A percentile compares a stretch with the other conserved stretches of the same genome.
Conservation (phyloP, 805 yeast species). For the Lachancea sp. region DNA sequence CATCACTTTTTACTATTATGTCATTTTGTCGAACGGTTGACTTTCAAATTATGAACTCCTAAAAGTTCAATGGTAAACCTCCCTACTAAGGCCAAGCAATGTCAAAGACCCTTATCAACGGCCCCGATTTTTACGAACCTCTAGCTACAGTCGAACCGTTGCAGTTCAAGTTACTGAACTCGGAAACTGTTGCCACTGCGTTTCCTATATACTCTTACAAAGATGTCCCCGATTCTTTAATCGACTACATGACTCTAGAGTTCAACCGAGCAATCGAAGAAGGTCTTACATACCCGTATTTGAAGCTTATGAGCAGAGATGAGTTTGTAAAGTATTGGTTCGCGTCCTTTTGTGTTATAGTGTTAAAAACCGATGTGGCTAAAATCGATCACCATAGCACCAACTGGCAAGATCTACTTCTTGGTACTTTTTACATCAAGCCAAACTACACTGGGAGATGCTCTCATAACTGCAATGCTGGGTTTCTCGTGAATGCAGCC, state of each 20-base stretch:
- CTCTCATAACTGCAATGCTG: constrained; percentile 83
- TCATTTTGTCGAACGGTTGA: neutral
- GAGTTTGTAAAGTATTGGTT: constrained; percentile 66
- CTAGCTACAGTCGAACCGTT: constrained; percentile 34
- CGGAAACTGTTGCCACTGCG: constrained; percentile 46
- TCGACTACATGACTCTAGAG: constrained; percentile 41
- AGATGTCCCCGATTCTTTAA: constrained; percentile 46
- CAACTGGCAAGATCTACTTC: constrained; percentile 44
- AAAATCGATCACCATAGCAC: constrained; percentile 17
- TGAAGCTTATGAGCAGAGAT: constrained; percentile 35
- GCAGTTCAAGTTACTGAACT: constrained; percentile 38
- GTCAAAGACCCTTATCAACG: constrained; percentile 20
- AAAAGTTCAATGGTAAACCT: constrained; percentile 3
- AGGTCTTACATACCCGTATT: constrained; percentile 73
- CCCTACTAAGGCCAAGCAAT: constrained; percentile 7
- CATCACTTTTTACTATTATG: too few species aligned
- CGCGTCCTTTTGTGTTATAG: constrained; percentile 54
- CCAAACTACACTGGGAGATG: constrained; percentile 85
- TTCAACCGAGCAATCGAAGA: constrained; percentile 61
- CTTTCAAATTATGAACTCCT: neutral
- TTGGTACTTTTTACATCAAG: constrained; percentile 76
- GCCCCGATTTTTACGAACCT: constrained; percentile 33
- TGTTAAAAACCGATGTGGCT: constrained; percentile 41
- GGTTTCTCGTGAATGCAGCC: constrained; percentile 59
- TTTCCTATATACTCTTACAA: constrained; percentile 47